These are phyloP conservation scores for Clitopilus hobsonii DNA, from an alignment of 768 basidiomycete genomes.

Conservation along the genomic window DNA sequence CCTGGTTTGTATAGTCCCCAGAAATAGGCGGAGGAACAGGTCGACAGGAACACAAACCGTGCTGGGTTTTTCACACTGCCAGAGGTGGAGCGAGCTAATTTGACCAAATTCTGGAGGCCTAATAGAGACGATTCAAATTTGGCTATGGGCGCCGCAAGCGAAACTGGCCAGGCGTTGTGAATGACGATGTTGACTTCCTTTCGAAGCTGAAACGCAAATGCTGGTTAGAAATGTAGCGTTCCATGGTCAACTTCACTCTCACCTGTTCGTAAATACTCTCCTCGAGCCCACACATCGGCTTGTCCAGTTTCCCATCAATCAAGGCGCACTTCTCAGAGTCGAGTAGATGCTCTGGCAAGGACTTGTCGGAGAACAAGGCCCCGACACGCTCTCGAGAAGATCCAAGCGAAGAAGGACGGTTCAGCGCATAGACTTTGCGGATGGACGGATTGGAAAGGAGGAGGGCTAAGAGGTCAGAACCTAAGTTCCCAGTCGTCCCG, in stretches of 20 bases:
- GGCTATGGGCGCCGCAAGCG: constrained; percentile 14
- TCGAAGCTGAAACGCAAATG: background rate
- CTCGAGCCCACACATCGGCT: background rate
- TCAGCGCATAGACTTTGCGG: constrained; percentile 32
- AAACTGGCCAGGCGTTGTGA: background rate
- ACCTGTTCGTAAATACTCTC: background rate
- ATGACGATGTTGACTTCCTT: background rate
- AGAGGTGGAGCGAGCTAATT: constrained; percentile 17
- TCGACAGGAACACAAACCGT: constrained; percentile 29
- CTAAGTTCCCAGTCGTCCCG: constrained; percentile 17
- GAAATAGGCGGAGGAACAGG: constrained; percentile 18
- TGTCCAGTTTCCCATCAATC: background rate
- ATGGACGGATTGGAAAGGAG: constrained; percentile 26
- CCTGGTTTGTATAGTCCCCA: constrained; percentile 8
- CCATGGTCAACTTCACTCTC: background rate
- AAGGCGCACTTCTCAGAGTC: background rate
- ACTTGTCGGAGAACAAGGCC: background rate
- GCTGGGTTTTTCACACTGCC: constrained; percentile 4
- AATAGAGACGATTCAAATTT: constrained; percentile 31
- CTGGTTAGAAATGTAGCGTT: background rate
- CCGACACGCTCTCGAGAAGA: background rate
- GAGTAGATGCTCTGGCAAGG: background rate
- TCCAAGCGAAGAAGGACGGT: background rate
- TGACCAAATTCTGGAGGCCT: constrained; percentile 23
- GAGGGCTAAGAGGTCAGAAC: constrained; percentile 13